phyloP scores from a whole-genome alignment of 495 filamentous ascomycete genomes.

The Xylaria longipes region DNA sequence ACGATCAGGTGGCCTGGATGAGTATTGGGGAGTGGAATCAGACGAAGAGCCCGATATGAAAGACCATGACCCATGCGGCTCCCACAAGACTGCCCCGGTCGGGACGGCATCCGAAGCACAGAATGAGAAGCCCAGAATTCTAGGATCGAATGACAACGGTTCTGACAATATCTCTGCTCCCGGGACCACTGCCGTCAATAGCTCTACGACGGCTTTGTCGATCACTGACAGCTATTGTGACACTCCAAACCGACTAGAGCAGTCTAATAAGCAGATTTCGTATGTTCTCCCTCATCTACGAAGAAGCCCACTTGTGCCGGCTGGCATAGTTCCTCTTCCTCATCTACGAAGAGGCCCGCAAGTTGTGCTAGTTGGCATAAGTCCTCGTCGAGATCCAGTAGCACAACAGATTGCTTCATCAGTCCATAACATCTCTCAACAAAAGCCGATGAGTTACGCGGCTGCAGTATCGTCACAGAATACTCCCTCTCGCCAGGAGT shows the following conservation, averaged over 20 bases:
- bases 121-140: neutral
- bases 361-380: neutral
- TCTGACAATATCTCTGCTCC: too few species aligned
- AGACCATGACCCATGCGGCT: neutral
- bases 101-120: neutral
- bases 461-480: neutral
- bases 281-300: too few species aligned
- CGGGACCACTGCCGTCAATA: neutral
- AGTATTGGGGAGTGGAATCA: neutral
- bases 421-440: neutral
- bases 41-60: neutral
- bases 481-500: neutral
- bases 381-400: neutral
- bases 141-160: too few species aligned
- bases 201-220: neutral
- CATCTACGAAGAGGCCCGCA: neutral
- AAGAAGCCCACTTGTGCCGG: neutral
- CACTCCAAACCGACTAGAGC: neutral
- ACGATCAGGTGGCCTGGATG: neutral
- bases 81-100: neutral
- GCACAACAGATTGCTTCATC: neutral
- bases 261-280: too few species aligned
- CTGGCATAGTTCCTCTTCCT: neutral
- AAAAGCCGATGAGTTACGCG: neutral
- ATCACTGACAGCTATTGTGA: neutral